Evolutionary conservation across 495 filamentous ascomycete genomes (phyloP).

Genomic region (Penicillium robsamsonii): DNA sequence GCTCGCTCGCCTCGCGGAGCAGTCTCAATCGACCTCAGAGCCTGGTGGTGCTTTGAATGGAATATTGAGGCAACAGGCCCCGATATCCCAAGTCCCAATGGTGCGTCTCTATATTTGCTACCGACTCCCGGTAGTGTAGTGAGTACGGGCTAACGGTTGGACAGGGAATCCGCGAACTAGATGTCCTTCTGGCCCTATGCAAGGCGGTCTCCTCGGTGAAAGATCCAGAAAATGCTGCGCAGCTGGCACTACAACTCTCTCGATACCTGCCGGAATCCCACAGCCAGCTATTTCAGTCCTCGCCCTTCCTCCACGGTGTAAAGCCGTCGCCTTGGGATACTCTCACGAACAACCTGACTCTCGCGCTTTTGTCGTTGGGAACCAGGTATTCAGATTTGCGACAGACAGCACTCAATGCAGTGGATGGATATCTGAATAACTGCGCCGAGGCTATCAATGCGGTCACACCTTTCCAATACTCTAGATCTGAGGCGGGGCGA

Average conservation of each 20-base stretch:
- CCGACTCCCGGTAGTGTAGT: not conserved
- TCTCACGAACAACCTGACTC: conserved; percentile 72
- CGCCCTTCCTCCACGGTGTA: conserved; percentile 77
- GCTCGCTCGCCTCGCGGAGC: conserved; percentile 59
- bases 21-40: conserved; percentile 40
- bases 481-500: conserved; percentile 49
- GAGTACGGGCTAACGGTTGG: conserved; percentile 25
- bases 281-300: conserved; percentile 69
- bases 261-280: conserved; percentile 83
- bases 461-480: conserved; percentile 28
- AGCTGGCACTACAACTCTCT: conserved; percentile 67
- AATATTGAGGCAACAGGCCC: conserved; percentile 35
- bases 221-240: conserved; percentile 65
- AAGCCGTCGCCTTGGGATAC: conserved; percentile 89
- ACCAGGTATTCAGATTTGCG: conserved; percentile 64
- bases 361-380: conserved; percentile 75
- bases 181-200: conserved; percentile 84
- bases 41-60: conserved; percentile 41
- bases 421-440: conserved; percentile 65
- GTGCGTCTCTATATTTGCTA: conserved; percentile 28
- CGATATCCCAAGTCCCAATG: conserved; percentile 52
- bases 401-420: conserved; percentile 55
- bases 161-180: conserved; percentile 74
- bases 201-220: conserved; percentile 75
- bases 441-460: conserved; percentile 55